Conservation (phyloP, 768 basidiomycete species). For the Leccinum longicurvipes region DNA sequence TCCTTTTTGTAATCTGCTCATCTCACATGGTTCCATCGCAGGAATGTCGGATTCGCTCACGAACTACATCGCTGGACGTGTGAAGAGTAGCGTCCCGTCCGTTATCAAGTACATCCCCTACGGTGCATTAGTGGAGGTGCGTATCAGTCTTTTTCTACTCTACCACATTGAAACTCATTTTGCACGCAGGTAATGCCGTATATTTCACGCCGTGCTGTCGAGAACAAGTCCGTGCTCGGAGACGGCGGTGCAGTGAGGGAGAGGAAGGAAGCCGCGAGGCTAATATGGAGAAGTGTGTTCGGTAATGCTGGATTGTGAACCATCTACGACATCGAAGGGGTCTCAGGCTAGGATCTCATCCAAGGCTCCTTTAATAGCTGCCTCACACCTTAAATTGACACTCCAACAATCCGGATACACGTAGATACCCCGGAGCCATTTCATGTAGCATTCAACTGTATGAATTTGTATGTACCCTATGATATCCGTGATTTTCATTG, state of each 20-base stretch:
- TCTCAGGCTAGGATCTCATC: not conserved
- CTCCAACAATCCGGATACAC: not conserved
- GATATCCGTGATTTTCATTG: not conserved
- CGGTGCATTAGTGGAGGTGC: constrained; percentile 63
- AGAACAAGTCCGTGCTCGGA: constrained; percentile 88
- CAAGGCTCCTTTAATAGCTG: not conserved
- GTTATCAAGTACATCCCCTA: constrained; percentile 86
- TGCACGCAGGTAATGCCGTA: constrained; percentile 80
- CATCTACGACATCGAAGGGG: not conserved
- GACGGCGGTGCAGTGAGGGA: constrained; percentile 55
- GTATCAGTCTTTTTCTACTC: not conserved
- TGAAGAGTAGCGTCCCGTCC: constrained; percentile 54
- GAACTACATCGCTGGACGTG: constrained; percentile 58
- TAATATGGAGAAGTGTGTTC: constrained; percentile 33
- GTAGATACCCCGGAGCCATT: not conserved
- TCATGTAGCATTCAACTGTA: not conserved
- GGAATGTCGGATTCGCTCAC: constrained; percentile 88
- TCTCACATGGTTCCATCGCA: constrained; percentile 26
- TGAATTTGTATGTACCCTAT: not conserved
- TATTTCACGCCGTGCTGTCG: constrained; percentile 80
- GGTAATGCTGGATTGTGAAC: constrained; percentile 23
- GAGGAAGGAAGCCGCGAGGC: constrained; percentile 27
- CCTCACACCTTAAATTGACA: not conserved
- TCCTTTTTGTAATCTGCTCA: not conserved
- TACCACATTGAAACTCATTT: not conserved